Conservation (phyloP, 306 rosid species). For the Echinosophora koreensis region DNA sequence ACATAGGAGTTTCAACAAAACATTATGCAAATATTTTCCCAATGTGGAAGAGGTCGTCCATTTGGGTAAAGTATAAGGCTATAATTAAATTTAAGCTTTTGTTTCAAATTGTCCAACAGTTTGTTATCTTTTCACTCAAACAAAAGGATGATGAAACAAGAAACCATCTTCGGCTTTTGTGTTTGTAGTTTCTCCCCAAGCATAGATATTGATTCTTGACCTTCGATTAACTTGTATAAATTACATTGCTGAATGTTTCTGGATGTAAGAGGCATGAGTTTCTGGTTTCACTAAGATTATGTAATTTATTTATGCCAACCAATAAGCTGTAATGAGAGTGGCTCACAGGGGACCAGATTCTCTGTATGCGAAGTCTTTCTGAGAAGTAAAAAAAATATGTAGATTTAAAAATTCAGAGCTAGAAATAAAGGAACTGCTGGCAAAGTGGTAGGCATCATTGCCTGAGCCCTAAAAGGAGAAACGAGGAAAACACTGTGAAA, state of each 20-base stretch:
- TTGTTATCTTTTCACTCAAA: slow-evolving; percentile 36
- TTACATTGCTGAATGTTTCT: slow-evolving; percentile 39
- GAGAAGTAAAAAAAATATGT: not conserved
- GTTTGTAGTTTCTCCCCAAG: slow-evolving; percentile 6
- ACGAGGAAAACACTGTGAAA: slow-evolving; percentile 48
- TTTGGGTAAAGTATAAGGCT: not conserved
- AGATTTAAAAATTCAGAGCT: slow-evolving; percentile 44
- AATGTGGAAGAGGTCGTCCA: not conserved
- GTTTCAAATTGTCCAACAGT: slow-evolving; percentile 37
- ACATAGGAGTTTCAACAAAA: too few relatives aligned
- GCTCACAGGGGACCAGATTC: slow-evolving; percentile 53
- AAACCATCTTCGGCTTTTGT: slow-evolving; percentile 19
- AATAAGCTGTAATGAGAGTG: slow-evolving; percentile 49
- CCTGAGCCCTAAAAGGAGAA: slow-evolving; percentile 57
- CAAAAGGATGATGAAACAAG: slow-evolving; percentile 20
- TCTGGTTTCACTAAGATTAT: slow-evolving; percentile 47
- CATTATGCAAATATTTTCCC: not conserved
- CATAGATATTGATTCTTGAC: not conserved
- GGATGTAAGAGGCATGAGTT: slow-evolving; percentile 46
- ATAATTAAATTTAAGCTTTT: slow-evolving; percentile 1
- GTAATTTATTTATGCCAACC: slow-evolving; percentile 36
- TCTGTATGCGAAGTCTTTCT: slow-evolving; percentile 34
- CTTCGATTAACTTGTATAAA: slow-evolving; percentile 33
- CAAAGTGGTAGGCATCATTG: slow-evolving; percentile 67
- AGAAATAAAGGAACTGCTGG: slow-evolving; percentile 48